A percentile compares a stretch with the other conserved stretches of the same genome.
Conservation (phyloP, 1,139 yeast species). For the Hemisphaericaspora xylofermentans region DNA sequence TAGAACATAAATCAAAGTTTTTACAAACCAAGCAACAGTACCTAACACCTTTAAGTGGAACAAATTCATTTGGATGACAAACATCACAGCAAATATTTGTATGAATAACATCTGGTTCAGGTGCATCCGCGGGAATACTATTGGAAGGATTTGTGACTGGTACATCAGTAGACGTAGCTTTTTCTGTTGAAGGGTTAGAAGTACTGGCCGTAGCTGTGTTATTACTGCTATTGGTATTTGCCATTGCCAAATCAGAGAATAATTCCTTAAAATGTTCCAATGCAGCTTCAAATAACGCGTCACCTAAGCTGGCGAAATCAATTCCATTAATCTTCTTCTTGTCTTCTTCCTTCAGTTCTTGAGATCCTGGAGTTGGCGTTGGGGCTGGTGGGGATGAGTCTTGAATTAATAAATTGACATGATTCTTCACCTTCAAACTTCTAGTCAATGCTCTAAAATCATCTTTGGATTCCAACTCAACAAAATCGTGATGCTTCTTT, state of each 20-base stretch:
- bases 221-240: slow-evolving; percentile 3
- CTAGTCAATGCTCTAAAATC: slow-evolving; percentile 49
- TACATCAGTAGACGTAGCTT: slow-evolving; percentile 3
- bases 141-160: not conserved
- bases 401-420: slow-evolving; percentile 29
- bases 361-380: slow-evolving; percentile 5
- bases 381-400: slow-evolving; percentile 16
- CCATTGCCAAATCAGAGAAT: slow-evolving; percentile 14
- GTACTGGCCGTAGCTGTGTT: slow-evolving; percentile 1
- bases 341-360: slow-evolving; percentile 4
- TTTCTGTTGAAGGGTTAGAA: not conserved
- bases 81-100: slow-evolving; percentile 39
- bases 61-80: slow-evolving; percentile 31
- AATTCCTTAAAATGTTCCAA: slow-evolving; percentile 25
- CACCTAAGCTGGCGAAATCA: slow-evolving; percentile 25
- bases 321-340: slow-evolving; percentile 14
- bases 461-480: slow-evolving; percentile 34
- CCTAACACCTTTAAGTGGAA: slow-evolving; percentile 47
- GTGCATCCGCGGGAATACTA: not conserved
- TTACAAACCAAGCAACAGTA: slow-evolving; percentile 55
- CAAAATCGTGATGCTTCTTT: slow-evolving; percentile 42
- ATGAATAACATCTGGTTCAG: slow-evolving; percentile 17
- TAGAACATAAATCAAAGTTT: slow-evolving; percentile 57
- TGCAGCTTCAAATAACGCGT: slow-evolving; percentile 25
- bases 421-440: slow-evolving; percentile 47